phyloP scores from a whole-genome alignment of 2,329 filamentous ascomycete species.

The Teratosphaeria pseudoeucalypti region DNA sequence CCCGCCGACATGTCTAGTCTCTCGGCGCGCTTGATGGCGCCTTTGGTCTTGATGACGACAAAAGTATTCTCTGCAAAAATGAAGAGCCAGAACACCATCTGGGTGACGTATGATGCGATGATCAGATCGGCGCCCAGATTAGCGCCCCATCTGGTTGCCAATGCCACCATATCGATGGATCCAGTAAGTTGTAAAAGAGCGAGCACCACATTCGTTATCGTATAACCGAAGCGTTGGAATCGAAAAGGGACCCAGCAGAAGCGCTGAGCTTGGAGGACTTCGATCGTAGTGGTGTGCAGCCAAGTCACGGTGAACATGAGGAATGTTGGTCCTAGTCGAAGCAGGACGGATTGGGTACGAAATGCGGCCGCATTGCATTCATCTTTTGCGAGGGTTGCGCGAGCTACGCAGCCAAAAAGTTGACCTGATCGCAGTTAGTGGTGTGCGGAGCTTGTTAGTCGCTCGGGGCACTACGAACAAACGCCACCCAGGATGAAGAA shows the following conservation, averaged over 20 bases:
- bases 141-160: background rate
- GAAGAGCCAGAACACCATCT: background rate
- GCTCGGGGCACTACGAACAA: background rate
- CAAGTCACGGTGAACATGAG: background rate
- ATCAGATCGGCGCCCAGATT: background rate
- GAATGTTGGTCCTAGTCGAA: background rate
- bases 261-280: background rate
- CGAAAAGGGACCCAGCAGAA: background rate
- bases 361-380: background rate
- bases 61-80: background rate
- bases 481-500: background rate
- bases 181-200: background rate
- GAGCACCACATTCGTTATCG: background rate
- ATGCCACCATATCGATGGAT: background rate
- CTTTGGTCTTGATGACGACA: background rate
- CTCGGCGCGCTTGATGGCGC: background rate
- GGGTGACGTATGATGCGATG: background rate
- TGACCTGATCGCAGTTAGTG: background rate
- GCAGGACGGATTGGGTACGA: background rate
- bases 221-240: background rate
- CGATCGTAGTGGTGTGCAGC: background rate
- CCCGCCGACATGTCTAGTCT: background rate
- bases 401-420: background rate
- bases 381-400: background rate
- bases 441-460: background rate